Conservation (phyloP, 495 filamentous ascomycete species). For the Podospora sp. region DNA sequence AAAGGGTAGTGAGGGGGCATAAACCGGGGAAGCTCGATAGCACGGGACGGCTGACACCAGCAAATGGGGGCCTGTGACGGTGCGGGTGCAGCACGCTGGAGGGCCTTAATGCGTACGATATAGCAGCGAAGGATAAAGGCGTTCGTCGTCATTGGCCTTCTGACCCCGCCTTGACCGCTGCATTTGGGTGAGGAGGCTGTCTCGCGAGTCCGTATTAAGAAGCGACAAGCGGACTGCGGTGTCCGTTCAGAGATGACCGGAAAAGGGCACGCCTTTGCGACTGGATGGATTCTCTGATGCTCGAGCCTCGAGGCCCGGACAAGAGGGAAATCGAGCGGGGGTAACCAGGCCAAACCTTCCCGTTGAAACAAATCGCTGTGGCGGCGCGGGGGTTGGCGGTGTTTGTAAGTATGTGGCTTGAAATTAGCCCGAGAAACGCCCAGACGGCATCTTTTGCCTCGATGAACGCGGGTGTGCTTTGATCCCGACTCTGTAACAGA, state of each 20-base stretch:
- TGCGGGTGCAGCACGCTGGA: slow-evolving; percentile 15
- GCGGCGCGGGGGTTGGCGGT: slow-evolving; percentile 5
- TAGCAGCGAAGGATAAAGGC: slow-evolving; percentile 23
- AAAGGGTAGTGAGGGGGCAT: slow-evolving; percentile 25
- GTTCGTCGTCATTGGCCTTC: slow-evolving; percentile 21
- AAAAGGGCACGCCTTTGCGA: background rate
- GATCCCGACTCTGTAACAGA: background rate
- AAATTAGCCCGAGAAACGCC: slow-evolving; percentile 26
- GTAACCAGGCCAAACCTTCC: background rate
- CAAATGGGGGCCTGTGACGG: slow-evolving; percentile 27
- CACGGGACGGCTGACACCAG: slow-evolving; percentile 26
- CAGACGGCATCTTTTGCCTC: background rate
- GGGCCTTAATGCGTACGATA: slow-evolving; percentile 28
- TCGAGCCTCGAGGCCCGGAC: background rate
- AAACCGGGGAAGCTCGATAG: slow-evolving; percentile 32
- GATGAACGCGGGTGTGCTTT: background rate
- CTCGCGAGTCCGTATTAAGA: slow-evolving; percentile 22
- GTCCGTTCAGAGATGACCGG: background rate
- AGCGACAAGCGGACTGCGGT: slow-evolving; percentile 2
- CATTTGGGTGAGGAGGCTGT: slow-evolving; percentile 24
- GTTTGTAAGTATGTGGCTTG: slow-evolving; percentile 14
- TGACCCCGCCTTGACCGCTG: slow-evolving; percentile 21
- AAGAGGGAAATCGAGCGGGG: background rate
- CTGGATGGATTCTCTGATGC: background rate
- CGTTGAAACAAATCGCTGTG: slow-evolving; percentile 11